Evolutionary conservation across 106 monocot species (phyloP), one percentile per base, ranked within the genome.

Genomic region (Dioscorea dumetorum): DNA sequence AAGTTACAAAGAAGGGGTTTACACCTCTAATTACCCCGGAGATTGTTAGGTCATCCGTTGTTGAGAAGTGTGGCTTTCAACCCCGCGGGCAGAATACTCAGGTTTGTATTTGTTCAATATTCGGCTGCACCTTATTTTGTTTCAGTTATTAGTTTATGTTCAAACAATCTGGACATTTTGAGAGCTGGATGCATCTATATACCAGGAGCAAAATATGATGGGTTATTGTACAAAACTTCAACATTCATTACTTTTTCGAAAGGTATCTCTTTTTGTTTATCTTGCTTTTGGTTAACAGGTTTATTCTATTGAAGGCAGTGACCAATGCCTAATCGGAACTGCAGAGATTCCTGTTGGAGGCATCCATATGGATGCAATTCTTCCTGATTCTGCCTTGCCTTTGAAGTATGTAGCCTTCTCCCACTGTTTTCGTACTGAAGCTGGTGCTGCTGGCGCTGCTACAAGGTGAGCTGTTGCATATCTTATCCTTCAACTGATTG

Each of bases 11-110:
- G 59, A 84, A 70, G 64, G 92, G 97, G 11, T 97, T 82, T 69
- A 92, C 74, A 49, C 84, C 92, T 74, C 74, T 97, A 56, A 97
- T 84, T 18, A 89, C 97, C 50, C 97, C 97, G 33, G 97, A 97
- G 80, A 88, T 97, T 80, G 97, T 97, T 53, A 82, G 97, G 35
- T 97, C 97, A 63, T 67, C 89, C 35, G 74, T 92, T 49, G 82
- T 97, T 80, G 97, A 97, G 61, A 97, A 97, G 67, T 97, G 97
- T 79, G 97, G 97, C 5, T 97, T 97, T 70, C 97, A 97, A 67
- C 97, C 97, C 53, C 89, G 91, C 54, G 97, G 87, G 33, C 76
- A 87, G 65, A 97, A 92, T 80, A 92, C 97, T 68, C 97, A 97
- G 92, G 97, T 92, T 70, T 57, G 6, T 67, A 67, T 50, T 28